These are phyloP conservation scores for Bodo saltans DNA, from an alignment of 78 protist species.

Conservation along the genomic window DNA sequence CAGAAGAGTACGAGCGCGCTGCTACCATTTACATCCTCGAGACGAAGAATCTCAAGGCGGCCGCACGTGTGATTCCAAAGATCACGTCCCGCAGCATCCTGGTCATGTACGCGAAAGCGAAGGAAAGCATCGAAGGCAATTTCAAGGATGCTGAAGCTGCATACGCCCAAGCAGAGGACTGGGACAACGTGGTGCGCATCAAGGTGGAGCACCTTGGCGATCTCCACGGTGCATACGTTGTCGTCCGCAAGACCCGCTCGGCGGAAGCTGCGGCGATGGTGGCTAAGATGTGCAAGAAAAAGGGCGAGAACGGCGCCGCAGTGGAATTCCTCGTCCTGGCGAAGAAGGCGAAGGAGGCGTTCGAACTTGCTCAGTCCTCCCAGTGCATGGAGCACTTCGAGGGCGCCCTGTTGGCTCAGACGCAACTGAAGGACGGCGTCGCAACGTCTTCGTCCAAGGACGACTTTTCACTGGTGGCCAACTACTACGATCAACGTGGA, in stretches of 20 bases:
- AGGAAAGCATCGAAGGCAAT: conserved; percentile 25
- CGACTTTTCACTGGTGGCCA: conserved; percentile 36
- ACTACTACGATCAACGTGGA: conserved; percentile 27
- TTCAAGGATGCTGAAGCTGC: conserved; percentile 48
- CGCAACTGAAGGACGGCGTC: not conserved
- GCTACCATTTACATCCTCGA: conserved; percentile 49
- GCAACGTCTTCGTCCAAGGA: not conserved
- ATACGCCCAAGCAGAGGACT: conserved; percentile 41
- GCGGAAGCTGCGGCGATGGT: conserved; percentile 47
- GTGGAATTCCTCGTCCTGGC: conserved; percentile 60
- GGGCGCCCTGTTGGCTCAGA: not conserved
- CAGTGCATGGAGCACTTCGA: not conserved
- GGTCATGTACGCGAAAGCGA: conserved; percentile 48
- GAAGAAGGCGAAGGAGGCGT: conserved; percentile 44
- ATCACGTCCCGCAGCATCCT: conserved; percentile 47
- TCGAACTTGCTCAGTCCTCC: conserved; percentile 39
- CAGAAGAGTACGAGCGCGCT: conserved; percentile 47
- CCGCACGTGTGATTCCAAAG: conserved; percentile 26
- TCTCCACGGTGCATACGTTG: conserved; percentile 42
- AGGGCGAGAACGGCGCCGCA: conserved; percentile 35
- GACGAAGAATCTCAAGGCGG: conserved; percentile 37
- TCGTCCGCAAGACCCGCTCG: conserved; percentile 52
- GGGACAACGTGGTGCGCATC: conserved; percentile 56
- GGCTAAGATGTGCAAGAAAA: conserved; percentile 36
- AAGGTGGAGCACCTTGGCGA: conserved; percentile 35